A percentile compares a stretch with the other conserved stretches of the same genome.
Conservation (phyloP, 768 basidiomycete species). For the Podaxis sp. region DNA sequence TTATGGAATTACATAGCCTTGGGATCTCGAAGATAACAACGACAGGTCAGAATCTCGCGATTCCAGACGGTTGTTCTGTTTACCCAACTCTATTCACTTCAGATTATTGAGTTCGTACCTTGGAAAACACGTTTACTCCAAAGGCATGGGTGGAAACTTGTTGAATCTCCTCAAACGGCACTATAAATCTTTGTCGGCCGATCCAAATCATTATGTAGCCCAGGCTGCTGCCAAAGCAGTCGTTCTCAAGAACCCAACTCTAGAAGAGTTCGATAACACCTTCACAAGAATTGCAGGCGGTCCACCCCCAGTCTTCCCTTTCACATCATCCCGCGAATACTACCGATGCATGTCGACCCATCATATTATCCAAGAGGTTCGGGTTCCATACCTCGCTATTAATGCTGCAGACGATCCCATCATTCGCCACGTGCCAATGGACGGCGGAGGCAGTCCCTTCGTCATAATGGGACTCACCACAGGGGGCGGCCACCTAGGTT, state of each 20-base stretch:
- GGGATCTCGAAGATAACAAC: conserved; percentile 49
- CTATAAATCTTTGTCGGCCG: conserved; percentile 36
- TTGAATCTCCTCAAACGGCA: conserved; percentile 53
- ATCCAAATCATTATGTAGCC: conserved; percentile 47
- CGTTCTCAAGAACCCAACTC: conserved; percentile 45
- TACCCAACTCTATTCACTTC: conserved; percentile 10
- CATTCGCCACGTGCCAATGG: conserved; percentile 56
- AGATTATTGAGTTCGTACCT: conserved; percentile 56
- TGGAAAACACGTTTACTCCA: conserved; percentile 66
- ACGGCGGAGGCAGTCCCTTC: conserved; percentile 46
- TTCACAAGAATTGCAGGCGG: conserved; percentile 71
- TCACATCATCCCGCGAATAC: conserved; percentile 40
- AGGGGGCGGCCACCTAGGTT: conserved; percentile 77
- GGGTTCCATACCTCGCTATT: conserved; percentile 71
- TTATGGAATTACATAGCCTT: conserved; percentile 34
- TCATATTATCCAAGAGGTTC: conserved; percentile 50
- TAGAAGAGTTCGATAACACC: conserved; percentile 55
- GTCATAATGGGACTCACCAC: conserved; percentile 59
- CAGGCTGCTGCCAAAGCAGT: conserved; percentile 42
- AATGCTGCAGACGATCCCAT: conserved; percentile 79
- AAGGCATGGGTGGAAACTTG: conserved; percentile 75
- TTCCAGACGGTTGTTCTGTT: neutral
- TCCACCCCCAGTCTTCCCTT: conserved; percentile 51
- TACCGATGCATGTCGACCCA: conserved; percentile 57
- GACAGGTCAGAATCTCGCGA: conserved; percentile 31